Percentiles rank a stretch among this genome's conserved stretches.
Conservation (phyloP, 2,329 filamentous ascomycete species). For the Penicillium paneum region DNA sequence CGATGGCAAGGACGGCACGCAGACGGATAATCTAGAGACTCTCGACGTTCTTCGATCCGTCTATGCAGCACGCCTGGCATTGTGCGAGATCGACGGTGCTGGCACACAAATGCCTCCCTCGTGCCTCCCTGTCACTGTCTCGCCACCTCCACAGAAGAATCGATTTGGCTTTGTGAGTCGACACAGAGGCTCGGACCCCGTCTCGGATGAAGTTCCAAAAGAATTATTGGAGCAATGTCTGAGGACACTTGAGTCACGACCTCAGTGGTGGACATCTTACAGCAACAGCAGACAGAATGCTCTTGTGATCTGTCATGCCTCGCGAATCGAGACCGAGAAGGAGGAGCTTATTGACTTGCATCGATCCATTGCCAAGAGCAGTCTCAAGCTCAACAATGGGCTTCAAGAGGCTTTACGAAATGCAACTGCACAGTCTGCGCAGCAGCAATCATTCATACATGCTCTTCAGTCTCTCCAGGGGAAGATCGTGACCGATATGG, state of each 20-base stretch:
- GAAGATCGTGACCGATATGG: constrained; percentile 32
- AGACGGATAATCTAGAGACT: constrained; percentile 26
- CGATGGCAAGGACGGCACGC: constrained; percentile 23
- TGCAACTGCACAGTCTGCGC: constrained; percentile 28
- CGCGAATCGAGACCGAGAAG: constrained; percentile 57
- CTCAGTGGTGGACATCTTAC: constrained; percentile 63
- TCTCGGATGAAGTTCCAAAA: constrained; percentile 16
- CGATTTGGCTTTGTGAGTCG: constrained; percentile 22
- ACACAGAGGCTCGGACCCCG: constrained; percentile 18
- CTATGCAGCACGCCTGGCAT: constrained; percentile 60
- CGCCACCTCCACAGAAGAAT: constrained; percentile 32
- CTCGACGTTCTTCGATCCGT: constrained; percentile 52
- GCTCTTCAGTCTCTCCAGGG: constrained; percentile 30
- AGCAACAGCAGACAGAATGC: constrained; percentile 61
- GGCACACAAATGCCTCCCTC: constrained; percentile 49
- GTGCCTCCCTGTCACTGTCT: constrained; percentile 51
- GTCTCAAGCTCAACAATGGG: constrained; percentile 33
- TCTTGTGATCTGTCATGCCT: constrained; percentile 60
- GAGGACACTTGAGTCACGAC: constrained; percentile 51
- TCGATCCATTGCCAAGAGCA: constrained; percentile 38
- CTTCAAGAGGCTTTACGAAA: constrained; percentile 35
- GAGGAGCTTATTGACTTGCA: constrained; percentile 43
- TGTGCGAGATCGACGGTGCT: constrained; percentile 60
- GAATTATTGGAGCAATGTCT: constrained; percentile 51
- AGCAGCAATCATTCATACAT: constrained; percentile 36